Evolutionary conservation across 2,329 filamentous ascomycete genomes (phyloP).

Genomic region (Delphinella strobiligena): DNA sequence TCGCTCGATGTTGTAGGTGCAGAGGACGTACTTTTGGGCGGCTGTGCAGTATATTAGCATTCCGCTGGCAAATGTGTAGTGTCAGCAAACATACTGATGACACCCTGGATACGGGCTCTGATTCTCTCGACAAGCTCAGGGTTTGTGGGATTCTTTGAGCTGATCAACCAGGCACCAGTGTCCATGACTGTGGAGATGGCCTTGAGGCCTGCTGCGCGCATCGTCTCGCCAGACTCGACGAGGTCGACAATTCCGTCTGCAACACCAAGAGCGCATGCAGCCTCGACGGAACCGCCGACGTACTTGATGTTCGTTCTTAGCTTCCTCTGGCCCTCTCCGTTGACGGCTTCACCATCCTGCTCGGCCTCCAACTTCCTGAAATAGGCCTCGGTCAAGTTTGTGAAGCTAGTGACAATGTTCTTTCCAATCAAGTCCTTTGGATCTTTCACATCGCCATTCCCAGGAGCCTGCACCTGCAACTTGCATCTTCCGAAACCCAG

Average conservation of each 20-base stretch:
- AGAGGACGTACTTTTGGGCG: constrained; percentile 85
- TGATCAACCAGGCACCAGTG: constrained; percentile 80
- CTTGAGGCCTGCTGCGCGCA: constrained; percentile 88
- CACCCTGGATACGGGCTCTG: constrained; percentile 73
- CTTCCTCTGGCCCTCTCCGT: constrained; percentile 37
- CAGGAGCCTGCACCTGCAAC: constrained; percentile 92
- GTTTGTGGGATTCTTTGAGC: constrained; percentile 74
- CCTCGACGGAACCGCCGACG: constrained; percentile 92
- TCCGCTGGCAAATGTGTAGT: no score
- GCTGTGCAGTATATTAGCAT: constrained; percentile 35
- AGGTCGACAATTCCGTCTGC: constrained; percentile 96
- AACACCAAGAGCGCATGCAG: constrained; percentile 87
- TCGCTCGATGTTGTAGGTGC: constrained; percentile 88
- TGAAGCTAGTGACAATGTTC: constrained; percentile 94
- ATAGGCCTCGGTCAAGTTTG: constrained; percentile 68
- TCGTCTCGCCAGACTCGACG: constrained; percentile 96
- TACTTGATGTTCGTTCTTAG: constrained; percentile 83
- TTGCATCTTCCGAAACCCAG: constrained; percentile 84
- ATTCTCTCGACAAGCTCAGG: constrained; percentile 73
- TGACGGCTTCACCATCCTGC: constrained; percentile 26
- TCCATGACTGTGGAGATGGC: constrained; percentile 89
- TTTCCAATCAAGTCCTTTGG: constrained; percentile 75
- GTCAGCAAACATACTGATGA: constrained; percentile 55
- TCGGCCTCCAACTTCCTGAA: constrained; percentile 63
- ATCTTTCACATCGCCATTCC: constrained; percentile 60